Evolutionary conservation across 2,329 filamentous ascomycete genomes (phyloP), one percentile per base, ranked within the genome.

Genomic region (Niveomyces coronatus): DNA sequence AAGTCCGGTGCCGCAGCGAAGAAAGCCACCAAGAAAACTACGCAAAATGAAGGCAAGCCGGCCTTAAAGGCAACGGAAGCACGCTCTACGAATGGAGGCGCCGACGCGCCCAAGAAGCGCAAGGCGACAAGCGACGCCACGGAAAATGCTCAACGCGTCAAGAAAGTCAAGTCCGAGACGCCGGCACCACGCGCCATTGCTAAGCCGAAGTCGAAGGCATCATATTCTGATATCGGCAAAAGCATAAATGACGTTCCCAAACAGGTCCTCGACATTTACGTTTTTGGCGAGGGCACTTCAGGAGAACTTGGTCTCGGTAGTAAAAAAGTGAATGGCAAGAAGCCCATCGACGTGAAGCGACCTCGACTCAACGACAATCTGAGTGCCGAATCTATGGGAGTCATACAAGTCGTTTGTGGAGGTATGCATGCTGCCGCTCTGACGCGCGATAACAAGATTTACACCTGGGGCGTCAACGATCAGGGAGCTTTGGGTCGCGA

Each of bases 401-500:
- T 91, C 24, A 83, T 91, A 3, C 77, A 84, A 57, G 61, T 93
- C 41, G 78, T 82, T 35, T 78, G 80, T 43, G 85, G 85, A 44
- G 85, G 84, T 40, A 89, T 93, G 84, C 85, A 93, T 60, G 78
- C 71, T 37, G 67, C 82, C 45, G 84, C 80, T 3, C 63, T 91
- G 37, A 89, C 85, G 35, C 72, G 79, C 48, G 81, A 89, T 57
- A 85, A 87, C 66, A 79, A 79, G 61, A 82, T 93, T 48, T 64
- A 86, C 38, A 87, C 83, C 19, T 93, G 85, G 85, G 85, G 85
- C 38, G 85, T 91, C 49, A 91, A 91, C 54, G 85, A 93, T 53
- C 79, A 87, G 53, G 82, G 82, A 45, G 83, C 85, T 8, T 70
- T 93, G 26, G 85, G 85, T 29, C 71, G 85, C 53, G 74, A 84